Evolutionary conservation across 257 asterid genomes (phyloP), one percentile per base, ranked within the genome.

Genomic region (Striga asiatica): DNA sequence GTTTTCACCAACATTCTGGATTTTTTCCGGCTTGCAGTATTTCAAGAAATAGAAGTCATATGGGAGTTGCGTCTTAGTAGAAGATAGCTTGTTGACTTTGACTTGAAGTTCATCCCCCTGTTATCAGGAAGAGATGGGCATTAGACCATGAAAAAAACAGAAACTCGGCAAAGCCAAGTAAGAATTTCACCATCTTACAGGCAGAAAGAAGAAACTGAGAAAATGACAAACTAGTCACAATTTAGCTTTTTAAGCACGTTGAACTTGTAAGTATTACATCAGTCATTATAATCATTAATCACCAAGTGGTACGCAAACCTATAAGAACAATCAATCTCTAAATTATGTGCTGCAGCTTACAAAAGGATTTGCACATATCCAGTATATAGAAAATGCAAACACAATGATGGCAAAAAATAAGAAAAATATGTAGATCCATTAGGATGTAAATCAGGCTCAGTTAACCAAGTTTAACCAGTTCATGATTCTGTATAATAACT

Each of bases 21-120:
- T 86, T 62, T 78, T 75, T 0, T 16, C 3, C n/a, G 95, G 95
- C 67, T 74, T 80, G 79, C 95, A 86, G 73, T 86, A 86, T 34
- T 78, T 71, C 78, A 86, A 74, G 78, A 58, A 78, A 69, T 83
- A 83, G 75, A 68, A 86, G 71, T 81, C 94, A 75, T 82, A 86
- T 4, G 95, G 95, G 58, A 86, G 91, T 62, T 86, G 95, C 19
- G 95, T 86, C 81, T 86, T 86, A n/a, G 94, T 83, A 66, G 95
- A 86, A 43, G 95, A 83, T 55, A 86, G 78, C 67, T 83, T 83
- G 79, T 82, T 83, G 76, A 85, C 94, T 83, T 85, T 85, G 50
- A 85, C 78, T 72, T 49, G 71, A 56, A 82, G 94, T 18, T 75
- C 88, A 56, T 76, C 77, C 62, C 85, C 83, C 95, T 85, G 82